These are phyloP conservation scores for Alliaria petiolata DNA, from an alignment of 345 rosid species.

Conservation along the genomic window DNA sequence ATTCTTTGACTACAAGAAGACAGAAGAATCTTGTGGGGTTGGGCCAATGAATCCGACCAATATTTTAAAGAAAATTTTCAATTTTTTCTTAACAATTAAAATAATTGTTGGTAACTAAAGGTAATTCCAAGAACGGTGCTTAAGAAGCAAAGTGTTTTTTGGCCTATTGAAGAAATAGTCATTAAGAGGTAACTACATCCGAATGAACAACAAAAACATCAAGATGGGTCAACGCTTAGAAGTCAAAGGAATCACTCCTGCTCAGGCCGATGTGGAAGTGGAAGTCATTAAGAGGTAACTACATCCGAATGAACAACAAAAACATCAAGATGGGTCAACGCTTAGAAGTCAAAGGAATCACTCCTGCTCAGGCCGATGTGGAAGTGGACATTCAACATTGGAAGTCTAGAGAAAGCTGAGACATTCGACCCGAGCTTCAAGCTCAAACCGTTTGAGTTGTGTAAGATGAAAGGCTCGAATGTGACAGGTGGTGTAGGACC, in stretches of 20 bases:
- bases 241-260: slow-evolving; percentile 63
- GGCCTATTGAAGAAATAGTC: slow-evolving; percentile 71
- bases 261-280: slow-evolving; percentile 84
- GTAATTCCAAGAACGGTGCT: slow-evolving; percentile 67
- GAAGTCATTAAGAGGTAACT: slow-evolving; percentile 40
- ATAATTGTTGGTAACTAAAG: not conserved
- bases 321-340: slow-evolving; percentile 39
- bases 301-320: slow-evolving; percentile 32
- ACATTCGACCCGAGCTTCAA: slow-evolving; percentile 49
- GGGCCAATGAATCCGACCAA: slow-evolving; percentile 39
- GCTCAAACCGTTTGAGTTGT: slow-evolving; percentile 46
- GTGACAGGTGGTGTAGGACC: slow-evolving; percentile 73
- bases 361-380: slow-evolving; percentile 82
- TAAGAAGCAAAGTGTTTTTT: slow-evolving; percentile 69
- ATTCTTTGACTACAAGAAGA: no score
- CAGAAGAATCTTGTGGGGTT: no score
- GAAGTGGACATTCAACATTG: slow-evolving; percentile 60
- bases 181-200: slow-evolving; percentile 36
- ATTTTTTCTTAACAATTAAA: no score
- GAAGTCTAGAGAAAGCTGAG: slow-evolving; percentile 56
- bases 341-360: slow-evolving; percentile 56
- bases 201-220: slow-evolving; percentile 34
- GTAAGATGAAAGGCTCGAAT: slow-evolving; percentile 43
- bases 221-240: slow-evolving; percentile 42
- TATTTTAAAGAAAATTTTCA: no score